Percentiles rank a stretch among this genome's conserved stretches.
Evolutionary conservation across 139 green algal genomes (phyloP).

Genomic region (Cymbomonas tetramitiformis): DNA sequence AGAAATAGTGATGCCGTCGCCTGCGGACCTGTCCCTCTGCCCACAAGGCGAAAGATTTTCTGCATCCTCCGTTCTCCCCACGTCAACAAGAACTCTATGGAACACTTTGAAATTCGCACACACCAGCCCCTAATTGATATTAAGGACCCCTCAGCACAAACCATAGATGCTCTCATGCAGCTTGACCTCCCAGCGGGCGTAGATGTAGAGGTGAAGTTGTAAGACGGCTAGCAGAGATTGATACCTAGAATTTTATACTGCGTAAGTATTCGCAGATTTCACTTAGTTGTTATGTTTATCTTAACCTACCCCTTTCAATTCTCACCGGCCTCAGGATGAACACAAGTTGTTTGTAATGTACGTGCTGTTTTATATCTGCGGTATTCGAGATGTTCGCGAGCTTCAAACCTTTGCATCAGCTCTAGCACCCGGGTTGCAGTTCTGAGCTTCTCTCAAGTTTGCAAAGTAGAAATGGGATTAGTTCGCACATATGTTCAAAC

Average conservation of each 20-base stretch:
- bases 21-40: conserved; percentile 58
- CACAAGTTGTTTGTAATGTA: no score
- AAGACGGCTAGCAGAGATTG: no score
- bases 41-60: conserved; percentile 43
- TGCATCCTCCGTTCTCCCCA: conserved; percentile 62
- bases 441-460: no score
- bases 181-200: conserved; percentile 66
- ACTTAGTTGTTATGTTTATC: no score
- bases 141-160: conserved; percentile 44
- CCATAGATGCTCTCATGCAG: conserved; percentile 64
- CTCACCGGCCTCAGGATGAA: no score
- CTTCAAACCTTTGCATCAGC: no score
- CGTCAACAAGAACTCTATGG: conserved; percentile 72
- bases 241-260: background rate
- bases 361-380: no score
- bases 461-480: no score
- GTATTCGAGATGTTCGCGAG: no score
- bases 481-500: no score
- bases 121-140: conserved; percentile 64
- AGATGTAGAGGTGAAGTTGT: conserved; percentile 57
- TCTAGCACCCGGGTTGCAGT: no score
- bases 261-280: background rate
- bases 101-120: conserved; percentile 73
- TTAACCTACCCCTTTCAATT: no score
- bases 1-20: conserved; percentile 45